Evolutionary conservation across 1,139 yeast genomes (phyloP).

Genomic region (Yamadazyma epiphylla): DNA sequence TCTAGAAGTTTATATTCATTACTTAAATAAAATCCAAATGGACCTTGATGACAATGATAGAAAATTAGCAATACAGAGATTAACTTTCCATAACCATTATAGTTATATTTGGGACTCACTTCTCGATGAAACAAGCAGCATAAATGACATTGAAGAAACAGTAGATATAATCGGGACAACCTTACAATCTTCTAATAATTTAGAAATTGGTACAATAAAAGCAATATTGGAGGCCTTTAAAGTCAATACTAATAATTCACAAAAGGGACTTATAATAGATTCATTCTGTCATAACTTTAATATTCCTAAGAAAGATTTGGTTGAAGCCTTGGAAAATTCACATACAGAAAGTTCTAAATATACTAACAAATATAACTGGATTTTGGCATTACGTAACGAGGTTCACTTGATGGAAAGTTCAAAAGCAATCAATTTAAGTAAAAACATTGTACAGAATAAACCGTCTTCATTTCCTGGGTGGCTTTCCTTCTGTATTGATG

Average conservation of each 20-base stretch:
- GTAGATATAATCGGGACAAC: constrained; percentile 22
- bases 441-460: too few species aligned
- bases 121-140: constrained; percentile 22
- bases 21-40: constrained; percentile 15
- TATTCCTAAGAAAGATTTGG: constrained; percentile 1
- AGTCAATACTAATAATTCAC: constrained; percentile 5
- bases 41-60: constrained; percentile 19
- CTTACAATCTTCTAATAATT: constrained; percentile 16
- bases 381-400: neutral
- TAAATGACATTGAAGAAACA: constrained; percentile 36
- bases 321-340: constrained; percentile 1
- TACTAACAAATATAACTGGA: neutral
- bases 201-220: constrained; percentile 21
- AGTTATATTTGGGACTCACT: constrained; percentile 28
- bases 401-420: neutral
- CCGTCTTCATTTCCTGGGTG: too few species aligned
- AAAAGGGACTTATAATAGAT: constrained; percentile 9
- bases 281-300: constrained; percentile 5
- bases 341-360: neutral
- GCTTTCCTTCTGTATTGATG: constrained; percentile 6
- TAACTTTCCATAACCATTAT: constrained; percentile 30
- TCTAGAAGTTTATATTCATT: constrained; percentile 24
- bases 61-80: constrained; percentile 20
- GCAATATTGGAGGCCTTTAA: constrained; percentile 5
- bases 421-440: neutral